These are phyloP conservation scores for Gnomoniopsis smithogilvyi DNA, from an alignment of 2,329 filamentous ascomycete species.

Conservation along the genomic window DNA sequence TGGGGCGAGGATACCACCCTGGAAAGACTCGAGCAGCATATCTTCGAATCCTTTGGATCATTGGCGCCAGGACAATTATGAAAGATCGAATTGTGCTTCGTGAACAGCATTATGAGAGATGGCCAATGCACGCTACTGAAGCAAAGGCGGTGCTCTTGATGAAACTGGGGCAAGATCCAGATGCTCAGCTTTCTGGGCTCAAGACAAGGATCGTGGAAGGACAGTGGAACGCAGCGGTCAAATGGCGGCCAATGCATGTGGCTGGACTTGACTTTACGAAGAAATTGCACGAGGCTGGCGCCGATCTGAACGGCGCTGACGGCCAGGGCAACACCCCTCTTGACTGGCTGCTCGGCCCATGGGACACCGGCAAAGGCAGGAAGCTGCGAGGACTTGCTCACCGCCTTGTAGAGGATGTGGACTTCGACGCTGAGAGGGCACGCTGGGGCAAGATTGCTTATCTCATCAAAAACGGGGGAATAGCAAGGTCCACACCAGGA, in stretches of 20 bases:
- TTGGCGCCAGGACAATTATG: not conserved
- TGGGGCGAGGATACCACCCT: not conserved
- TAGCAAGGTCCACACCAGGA: slow-evolving; percentile 25
- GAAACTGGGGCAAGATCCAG: not conserved
- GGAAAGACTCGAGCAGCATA: not conserved
- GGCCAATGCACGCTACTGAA: not conserved
- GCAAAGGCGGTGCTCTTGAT: not conserved
- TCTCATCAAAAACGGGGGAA: slow-evolving; percentile 7
- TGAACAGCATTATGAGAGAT: too few species aligned
- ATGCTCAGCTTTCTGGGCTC: not conserved
- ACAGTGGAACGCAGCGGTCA: not conserved
- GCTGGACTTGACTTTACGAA: not conserved
- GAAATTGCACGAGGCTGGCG: not conserved
- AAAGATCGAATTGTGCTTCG: too few species aligned
- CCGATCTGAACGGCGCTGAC: not conserved
- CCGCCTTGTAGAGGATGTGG: not conserved
- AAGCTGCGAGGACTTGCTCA: not conserved
- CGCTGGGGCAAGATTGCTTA: not conserved
- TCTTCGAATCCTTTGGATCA: not conserved
- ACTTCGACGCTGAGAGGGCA: not conserved
- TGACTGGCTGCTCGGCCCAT: not conserved
- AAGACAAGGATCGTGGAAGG: not conserved
- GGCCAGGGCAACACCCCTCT: not conserved
- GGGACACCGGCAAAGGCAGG: not conserved
- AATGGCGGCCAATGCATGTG: not conserved